A percentile compares a stretch with the other conserved stretches of the same genome.
phyloP scores from a whole-genome alignment of 257 asterid genomes.

The Capsicum pubescens region DNA sequence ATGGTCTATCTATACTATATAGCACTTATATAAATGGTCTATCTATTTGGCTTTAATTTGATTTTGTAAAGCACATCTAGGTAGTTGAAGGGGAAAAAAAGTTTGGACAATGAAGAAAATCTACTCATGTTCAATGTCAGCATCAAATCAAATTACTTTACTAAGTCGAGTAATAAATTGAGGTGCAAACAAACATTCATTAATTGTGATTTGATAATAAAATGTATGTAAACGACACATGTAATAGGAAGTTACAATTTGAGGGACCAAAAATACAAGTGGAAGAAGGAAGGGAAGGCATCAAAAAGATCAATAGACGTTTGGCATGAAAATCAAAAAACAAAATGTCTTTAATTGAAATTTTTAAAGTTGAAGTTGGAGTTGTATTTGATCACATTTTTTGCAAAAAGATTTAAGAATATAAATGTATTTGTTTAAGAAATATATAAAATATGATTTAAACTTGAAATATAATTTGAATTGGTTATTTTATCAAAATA shows the following conservation, averaged over 20 bases:
- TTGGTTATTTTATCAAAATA: too few relatives aligned
- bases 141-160: neutral
- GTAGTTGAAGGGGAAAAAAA: too few relatives aligned
- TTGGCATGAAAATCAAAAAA: too few relatives aligned
- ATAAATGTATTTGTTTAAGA: too few relatives aligned
- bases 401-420: too few relatives aligned
- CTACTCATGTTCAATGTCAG: neutral
- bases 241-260: neutral
- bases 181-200: neutral
- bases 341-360: too few relatives aligned
- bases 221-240: neutral
- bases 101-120: too few relatives aligned
- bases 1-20: neutral
- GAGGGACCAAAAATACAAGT: neutral
- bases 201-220: neutral
- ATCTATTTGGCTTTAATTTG: neutral
- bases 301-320: neutral
- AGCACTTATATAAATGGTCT: neutral
- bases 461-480: too few relatives aligned
- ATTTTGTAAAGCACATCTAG: neutral
- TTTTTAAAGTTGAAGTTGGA: too few relatives aligned
- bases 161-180: neutral
- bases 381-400: too few relatives aligned
- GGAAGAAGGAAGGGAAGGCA: neutral
- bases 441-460: too few relatives aligned